phyloP scores from a whole-genome alignment of 2,329 filamentous ascomycete genomes.

The Leptographium flavum region DNA sequence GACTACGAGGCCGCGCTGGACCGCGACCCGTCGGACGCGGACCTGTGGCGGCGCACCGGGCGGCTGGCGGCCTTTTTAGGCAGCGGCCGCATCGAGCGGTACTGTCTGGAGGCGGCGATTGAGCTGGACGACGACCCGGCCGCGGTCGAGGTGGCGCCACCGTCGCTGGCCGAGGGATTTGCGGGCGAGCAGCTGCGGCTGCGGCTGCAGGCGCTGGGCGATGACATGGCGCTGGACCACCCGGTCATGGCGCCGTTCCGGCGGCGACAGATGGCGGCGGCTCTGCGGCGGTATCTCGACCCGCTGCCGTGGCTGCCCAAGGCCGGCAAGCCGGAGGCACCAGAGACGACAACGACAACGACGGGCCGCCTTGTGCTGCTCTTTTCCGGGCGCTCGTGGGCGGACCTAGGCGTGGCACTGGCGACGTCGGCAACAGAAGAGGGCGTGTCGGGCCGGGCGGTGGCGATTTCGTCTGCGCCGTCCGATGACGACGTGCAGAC shows the following conservation, averaged over 20 bases:
- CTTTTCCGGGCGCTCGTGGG: slow-evolving; percentile 24
- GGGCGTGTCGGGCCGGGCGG: slow-evolving; percentile 20
- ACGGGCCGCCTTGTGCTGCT: slow-evolving; percentile 16
- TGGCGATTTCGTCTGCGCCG: slow-evolving; percentile 23
- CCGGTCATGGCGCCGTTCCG: slow-evolving; percentile 45
- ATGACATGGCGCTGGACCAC: slow-evolving; percentile 43
- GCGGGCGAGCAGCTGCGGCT: slow-evolving; percentile 48
- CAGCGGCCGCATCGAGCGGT: slow-evolving; percentile 42
- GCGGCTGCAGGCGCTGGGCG: slow-evolving; percentile 36
- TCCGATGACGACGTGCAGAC: slow-evolving; percentile 23
- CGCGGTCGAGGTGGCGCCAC: slow-evolving; percentile 46
- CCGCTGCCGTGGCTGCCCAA: slow-evolving; percentile 49
- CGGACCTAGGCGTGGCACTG: slow-evolving; percentile 26
- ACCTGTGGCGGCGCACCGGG: slow-evolving; percentile 47
- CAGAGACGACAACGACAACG: not conserved
- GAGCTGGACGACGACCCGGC: slow-evolving; percentile 54
- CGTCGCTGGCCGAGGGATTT: slow-evolving; percentile 47
- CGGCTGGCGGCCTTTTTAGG: slow-evolving; percentile 44
- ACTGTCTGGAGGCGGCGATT: slow-evolving; percentile 51
- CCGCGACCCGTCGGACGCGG: slow-evolving; percentile 52
- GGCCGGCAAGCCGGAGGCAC: slow-evolving; percentile 13
- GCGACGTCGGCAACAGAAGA: slow-evolving; percentile 20
- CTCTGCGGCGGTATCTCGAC: slow-evolving; percentile 41
- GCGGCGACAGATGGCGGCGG: slow-evolving; percentile 33
- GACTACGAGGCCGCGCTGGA: slow-evolving; percentile 46